A percentile compares a stretch with the other conserved stretches of the same genome.
These are phyloP conservation scores for Tricholoma saponaceum DNA, from an alignment of 768 basidiomycete species.

Conservation along the genomic window DNA sequence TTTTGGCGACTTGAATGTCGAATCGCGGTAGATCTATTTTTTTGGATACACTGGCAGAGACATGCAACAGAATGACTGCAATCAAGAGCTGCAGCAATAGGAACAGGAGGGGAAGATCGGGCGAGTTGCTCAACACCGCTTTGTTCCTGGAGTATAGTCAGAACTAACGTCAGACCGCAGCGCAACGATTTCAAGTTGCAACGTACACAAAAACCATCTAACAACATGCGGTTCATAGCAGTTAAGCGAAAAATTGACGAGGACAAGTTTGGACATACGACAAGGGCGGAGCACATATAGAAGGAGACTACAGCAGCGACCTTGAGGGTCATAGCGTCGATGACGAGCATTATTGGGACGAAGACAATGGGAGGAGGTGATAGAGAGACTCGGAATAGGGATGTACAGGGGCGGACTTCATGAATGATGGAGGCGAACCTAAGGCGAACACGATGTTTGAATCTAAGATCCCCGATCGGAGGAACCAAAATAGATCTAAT, in stretches of 20 bases:
- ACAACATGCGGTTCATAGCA: slow-evolving; percentile 1
- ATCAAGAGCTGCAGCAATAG: slow-evolving; percentile 65
- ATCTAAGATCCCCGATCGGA: background rate
- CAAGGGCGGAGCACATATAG: slow-evolving; percentile 74
- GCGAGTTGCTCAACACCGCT: slow-evolving; percentile 63
- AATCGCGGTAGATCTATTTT: slow-evolving; percentile 56
- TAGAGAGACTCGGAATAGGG: background rate
- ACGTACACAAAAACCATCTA: slow-evolving; percentile 53
- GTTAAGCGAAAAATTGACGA: background rate
- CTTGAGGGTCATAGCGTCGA: slow-evolving; percentile 35
- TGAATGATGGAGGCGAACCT: no score
- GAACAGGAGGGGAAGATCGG: slow-evolving; percentile 65
- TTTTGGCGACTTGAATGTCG: slow-evolving; percentile 48
- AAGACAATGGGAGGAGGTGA: background rate
- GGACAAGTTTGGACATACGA: slow-evolving; percentile 42
- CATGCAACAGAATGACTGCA: slow-evolving; percentile 61
- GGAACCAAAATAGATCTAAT: slow-evolving; percentile 1
- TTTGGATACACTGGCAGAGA: slow-evolving; percentile 41
- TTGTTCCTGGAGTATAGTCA: slow-evolving; percentile 56
- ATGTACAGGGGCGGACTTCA: no score
- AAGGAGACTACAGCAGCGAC: slow-evolving; percentile 72
- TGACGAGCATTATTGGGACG: slow-evolving; percentile 22
- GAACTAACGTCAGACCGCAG: slow-evolving; percentile 1
- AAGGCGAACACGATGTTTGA: slow-evolving; percentile 3
- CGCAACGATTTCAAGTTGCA: background rate